These are phyloP conservation scores for Fusarium globosum DNA, from an alignment of 2,329 filamentous ascomycete species.

Conservation along the genomic window DNA sequence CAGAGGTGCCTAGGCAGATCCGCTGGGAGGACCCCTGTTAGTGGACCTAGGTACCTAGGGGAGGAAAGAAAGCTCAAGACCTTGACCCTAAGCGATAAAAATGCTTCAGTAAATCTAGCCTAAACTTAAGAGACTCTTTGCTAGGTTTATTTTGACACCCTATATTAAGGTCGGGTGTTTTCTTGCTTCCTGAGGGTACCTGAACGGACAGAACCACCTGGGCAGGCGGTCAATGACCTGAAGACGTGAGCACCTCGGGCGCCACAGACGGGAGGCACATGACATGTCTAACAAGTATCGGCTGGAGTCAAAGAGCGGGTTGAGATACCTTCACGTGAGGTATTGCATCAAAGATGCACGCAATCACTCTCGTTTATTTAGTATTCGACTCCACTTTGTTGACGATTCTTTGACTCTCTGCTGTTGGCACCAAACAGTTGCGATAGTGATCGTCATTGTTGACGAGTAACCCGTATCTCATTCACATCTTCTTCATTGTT, in stretches of 20 bases:
- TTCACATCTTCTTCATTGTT: not conserved
- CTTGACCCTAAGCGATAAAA: too few relatives aligned
- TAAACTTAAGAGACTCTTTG: too few relatives aligned
- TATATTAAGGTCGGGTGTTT: too few relatives aligned
- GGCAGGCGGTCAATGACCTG: slow-evolving; percentile 39
- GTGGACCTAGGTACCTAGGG: slow-evolving; percentile 19
- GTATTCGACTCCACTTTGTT: not conserved
- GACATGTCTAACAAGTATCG: slow-evolving; percentile 26
- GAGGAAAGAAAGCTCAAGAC: too few relatives aligned
- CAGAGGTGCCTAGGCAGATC: slow-evolving; percentile 36
- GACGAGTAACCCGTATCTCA: not conserved
- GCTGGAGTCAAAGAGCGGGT: not conserved
- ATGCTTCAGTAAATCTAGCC: too few relatives aligned
- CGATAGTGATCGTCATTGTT: not conserved
- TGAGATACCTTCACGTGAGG: slow-evolving; percentile 38
- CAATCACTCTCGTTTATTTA: slow-evolving; percentile 10
- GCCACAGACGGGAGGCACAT: slow-evolving; percentile 39
- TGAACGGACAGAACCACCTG: slow-evolving; percentile 27
- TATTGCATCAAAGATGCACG: slow-evolving; percentile 19
- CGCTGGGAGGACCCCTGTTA: slow-evolving; percentile 32
- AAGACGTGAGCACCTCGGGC: slow-evolving; percentile 6
- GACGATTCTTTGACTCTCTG: slow-evolving; percentile 1
- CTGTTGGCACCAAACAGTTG: not conserved
- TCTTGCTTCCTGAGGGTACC: too few relatives aligned
- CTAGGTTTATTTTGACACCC: too few relatives aligned